Evolutionary conservation across 208 protist genomes (phyloP).

Genomic region (Polymyxa betae): DNA sequence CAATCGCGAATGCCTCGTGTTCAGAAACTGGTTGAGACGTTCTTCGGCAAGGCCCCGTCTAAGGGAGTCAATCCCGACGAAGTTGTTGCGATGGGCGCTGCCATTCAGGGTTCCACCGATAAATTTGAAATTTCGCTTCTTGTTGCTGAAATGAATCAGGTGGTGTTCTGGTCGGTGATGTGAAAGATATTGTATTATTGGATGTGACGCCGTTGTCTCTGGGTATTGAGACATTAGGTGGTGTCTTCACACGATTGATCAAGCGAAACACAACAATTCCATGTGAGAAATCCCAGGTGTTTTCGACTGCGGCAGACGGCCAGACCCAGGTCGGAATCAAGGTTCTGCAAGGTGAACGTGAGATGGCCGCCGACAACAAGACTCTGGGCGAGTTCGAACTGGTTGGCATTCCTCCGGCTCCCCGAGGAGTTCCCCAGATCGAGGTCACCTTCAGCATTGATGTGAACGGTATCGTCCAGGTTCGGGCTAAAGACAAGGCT

Average conservation of each 20-base stretch:
- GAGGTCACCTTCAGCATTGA: constrained; percentile 89
- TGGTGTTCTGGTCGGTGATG: constrained; percentile 76
- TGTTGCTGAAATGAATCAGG: neutral
- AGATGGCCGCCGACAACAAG: constrained; percentile 85
- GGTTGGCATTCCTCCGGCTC: constrained; percentile 77
- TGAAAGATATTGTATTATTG: constrained; percentile 91
- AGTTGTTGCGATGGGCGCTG: constrained; percentile 98
- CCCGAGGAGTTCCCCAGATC: constrained; percentile 81
- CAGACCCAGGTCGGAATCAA: constrained; percentile 88
- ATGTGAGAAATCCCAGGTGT: constrained; percentile 90
- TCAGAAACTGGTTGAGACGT: constrained; percentile 69
- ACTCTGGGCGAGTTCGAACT: constrained; percentile 84
- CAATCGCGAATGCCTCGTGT: constrained; percentile 96
- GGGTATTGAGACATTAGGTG: constrained; percentile 95
- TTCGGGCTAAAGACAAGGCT: constrained; percentile 83
- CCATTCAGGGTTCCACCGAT: constrained; percentile 96
- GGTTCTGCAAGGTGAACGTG: constrained; percentile 87
- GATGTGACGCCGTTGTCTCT: constrained; percentile 98
- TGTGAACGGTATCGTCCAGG: constrained; percentile 86
- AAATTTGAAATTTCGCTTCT: no score
- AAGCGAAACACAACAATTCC: constrained; percentile 97
- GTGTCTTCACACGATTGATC: constrained; percentile 96
- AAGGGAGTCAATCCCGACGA: constrained; percentile 99
- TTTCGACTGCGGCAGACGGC: constrained; percentile 85
- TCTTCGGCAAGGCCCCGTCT: constrained; percentile 85